Percentiles rank a stretch among this genome's conserved stretches.
These are phyloP conservation scores for Piper longum DNA, from an alignment of 164 flowering plant genomes.

Conservation along the genomic window DNA sequence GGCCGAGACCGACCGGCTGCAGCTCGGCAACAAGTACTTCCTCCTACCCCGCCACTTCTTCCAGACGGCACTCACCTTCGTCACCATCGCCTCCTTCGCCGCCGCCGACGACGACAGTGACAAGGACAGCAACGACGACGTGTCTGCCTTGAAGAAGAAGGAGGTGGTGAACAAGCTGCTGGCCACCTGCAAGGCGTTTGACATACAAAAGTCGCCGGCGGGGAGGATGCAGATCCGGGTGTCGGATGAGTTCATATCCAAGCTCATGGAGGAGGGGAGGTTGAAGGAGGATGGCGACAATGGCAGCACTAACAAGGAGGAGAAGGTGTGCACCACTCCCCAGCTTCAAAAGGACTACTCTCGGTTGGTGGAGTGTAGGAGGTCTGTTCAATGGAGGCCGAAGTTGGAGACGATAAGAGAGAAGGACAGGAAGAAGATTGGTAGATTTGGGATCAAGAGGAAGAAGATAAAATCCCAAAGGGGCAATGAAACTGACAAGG, in stretches of 20 bases:
- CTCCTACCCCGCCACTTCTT: constrained; percentile 45
- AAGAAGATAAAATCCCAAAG: constrained; percentile 1
- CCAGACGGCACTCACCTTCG: constrained; percentile 45
- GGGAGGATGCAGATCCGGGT: constrained; percentile 41
- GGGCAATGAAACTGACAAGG: too few relatives aligned
- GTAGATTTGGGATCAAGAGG: constrained; percentile 12
- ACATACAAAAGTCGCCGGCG: constrained; percentile 29
- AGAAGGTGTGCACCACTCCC: constrained; percentile 33
- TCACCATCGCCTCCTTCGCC: constrained; percentile 34
- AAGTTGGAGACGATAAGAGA: constrained; percentile 50
- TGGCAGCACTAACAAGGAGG: neutral
- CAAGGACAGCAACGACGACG: neutral
- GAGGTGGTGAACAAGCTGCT: constrained; percentile 16
- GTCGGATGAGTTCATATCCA: constrained; percentile 45
- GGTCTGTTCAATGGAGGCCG: constrained; percentile 35
- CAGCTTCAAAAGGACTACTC: constrained; percentile 42
- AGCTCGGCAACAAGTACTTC: constrained; percentile 49
- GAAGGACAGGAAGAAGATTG: constrained; percentile 7
- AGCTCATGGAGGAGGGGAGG: constrained; percentile 17
- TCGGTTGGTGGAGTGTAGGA: constrained; percentile 26
- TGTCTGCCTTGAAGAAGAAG: neutral
- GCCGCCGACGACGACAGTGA: neutral
- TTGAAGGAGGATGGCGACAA: constrained; percentile 2
- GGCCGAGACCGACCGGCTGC: constrained; percentile 33
- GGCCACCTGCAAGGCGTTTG: constrained; percentile 27